phyloP scores from a whole-genome alignment of 1,139 yeast genomes.

The Yamadazyma kanchanaburiensis region DNA sequence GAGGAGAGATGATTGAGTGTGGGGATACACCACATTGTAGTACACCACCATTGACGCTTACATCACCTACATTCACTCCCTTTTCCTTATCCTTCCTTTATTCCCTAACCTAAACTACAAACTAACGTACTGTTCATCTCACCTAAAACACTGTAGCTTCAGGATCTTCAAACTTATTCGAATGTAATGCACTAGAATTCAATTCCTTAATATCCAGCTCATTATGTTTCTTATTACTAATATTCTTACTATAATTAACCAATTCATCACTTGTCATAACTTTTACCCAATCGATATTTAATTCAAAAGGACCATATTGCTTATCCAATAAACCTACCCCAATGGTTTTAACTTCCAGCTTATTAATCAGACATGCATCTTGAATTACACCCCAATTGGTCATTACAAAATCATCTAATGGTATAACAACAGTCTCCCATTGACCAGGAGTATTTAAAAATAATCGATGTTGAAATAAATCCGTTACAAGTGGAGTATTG shows the following conservation, averaged over 20 bases:
- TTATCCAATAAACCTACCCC: conserved; percentile 81
- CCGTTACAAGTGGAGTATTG: conserved; percentile 73
- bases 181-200: conserved; percentile 18
- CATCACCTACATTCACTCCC: conserved; percentile 2
- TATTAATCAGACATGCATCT: conserved; percentile 60
- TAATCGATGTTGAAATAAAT: conserved; percentile 77
- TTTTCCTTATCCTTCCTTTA: neutral
- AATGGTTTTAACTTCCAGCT: conserved; percentile 63
- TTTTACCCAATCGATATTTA: conserved; percentile 72
- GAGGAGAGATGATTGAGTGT: no score
- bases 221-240: conserved; percentile 10
- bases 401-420: conserved; percentile 73
- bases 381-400: conserved; percentile 83
- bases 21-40: no score
- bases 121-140: no score
- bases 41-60: no score
- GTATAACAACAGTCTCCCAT: conserved; percentile 83
- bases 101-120: neutral
- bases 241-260: conserved; percentile 24
- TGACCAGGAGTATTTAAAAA: conserved; percentile 71
- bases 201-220: conserved; percentile 21
- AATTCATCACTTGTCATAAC: conserved; percentile 60
- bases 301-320: conserved; percentile 71
- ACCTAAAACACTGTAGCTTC: conserved; percentile 28
- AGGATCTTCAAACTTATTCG: conserved; percentile 27